A percentile compares a stretch with the other conserved stretches of the same genome.
Evolutionary conservation across 1,284 basidiomycete species (phyloP).

Genomic region (Pholiota adiposa): DNA sequence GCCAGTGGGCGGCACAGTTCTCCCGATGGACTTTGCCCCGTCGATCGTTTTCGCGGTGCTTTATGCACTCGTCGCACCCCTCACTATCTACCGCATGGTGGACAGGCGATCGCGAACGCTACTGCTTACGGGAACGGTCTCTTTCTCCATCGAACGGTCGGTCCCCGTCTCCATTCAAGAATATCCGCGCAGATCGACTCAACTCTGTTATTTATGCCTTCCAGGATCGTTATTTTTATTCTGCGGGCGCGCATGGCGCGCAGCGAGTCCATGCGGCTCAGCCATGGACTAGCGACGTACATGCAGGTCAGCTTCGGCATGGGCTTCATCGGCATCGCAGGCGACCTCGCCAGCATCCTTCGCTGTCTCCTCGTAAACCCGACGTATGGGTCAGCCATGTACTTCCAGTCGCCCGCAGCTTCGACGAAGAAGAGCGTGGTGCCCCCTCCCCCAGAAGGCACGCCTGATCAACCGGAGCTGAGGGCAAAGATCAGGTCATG

Average conservation of each 20-base stretch:
- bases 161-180: not conserved
- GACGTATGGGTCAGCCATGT: slow-evolving; percentile 27
- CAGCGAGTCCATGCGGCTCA: slow-evolving; percentile 15
- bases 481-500: slow-evolving; percentile 27
- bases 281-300: slow-evolving; percentile 23
- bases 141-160: slow-evolving; percentile 36
- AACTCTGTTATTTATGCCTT: not conserved
- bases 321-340: slow-evolving; percentile 29
- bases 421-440: slow-evolving; percentile 22
- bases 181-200: too few relatives aligned
- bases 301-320: slow-evolving; percentile 29
- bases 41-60: slow-evolving; percentile 40
- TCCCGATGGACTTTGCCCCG: slow-evolving; percentile 36
- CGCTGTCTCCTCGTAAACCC: slow-evolving; percentile 30
- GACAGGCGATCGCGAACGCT: slow-evolving; percentile 32
- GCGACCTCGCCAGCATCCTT: slow-evolving; percentile 27
- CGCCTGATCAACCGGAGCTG: slow-evolving; percentile 28
- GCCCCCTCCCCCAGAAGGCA: slow-evolving; percentile 20
- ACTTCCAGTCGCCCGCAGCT: slow-evolving; percentile 23
- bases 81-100: slow-evolving; percentile 35
- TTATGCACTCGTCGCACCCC: slow-evolving; percentile 36
- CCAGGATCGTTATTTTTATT: slow-evolving; percentile 28
- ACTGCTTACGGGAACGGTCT: slow-evolving; percentile 31
- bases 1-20: slow-evolving; percentile 37
- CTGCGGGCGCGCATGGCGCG: slow-evolving; percentile 25